Base-by-base conservation (phyloP, 805 yeast genomes). In the Yarrowia divulgata region DNA sequence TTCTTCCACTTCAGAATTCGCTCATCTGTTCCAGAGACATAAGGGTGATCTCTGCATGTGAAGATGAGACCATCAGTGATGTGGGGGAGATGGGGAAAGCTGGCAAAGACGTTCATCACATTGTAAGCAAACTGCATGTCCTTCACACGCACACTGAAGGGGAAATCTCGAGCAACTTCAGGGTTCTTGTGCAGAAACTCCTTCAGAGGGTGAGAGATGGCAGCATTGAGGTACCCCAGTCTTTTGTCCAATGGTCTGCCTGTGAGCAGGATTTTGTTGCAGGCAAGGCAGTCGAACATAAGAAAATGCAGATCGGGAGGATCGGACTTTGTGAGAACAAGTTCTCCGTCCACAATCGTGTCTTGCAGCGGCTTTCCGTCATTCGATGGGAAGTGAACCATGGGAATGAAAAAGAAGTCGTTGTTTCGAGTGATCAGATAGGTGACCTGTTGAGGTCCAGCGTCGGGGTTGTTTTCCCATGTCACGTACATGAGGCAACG, bases 1-100 rank as follows among this genome's bases (percentile, higher is more conserved):
- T 99, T 98, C 76, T 95, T 95, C 99, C 99, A 95, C 79, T 96
- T 95, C 69, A 95, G 80, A 63, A 95, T 81, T 8, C 92, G 86
- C 0, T 87, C 84, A 77, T 95, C 98, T 0, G 98, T 94, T 14
- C 98, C 98, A 71, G 88, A 87, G 2, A 86, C 82, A 79, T 95
- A 95, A 0, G 97, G 96, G 0, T 94, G 86, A 67, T 87, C 91
- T 54, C 96, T 90, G 72, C 97, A 91, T 1, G 99, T 95, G 78
- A 93, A 91, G 71, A 95, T 91, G 35, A 95, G 83, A 0, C 99
- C 99, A 80, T 95, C 99, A 3, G 95, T 88, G 70, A 90, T 90
- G 79, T 95, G 98, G 32, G 91, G 90, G 62, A 94, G 82, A 66
- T 86, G 84, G 2, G 81, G 81, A 78, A 91, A 82, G 74, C 87